phyloP scores from a whole-genome alignment of 306 rosid genomes.

The Pterocarpus santalinus region DNA sequence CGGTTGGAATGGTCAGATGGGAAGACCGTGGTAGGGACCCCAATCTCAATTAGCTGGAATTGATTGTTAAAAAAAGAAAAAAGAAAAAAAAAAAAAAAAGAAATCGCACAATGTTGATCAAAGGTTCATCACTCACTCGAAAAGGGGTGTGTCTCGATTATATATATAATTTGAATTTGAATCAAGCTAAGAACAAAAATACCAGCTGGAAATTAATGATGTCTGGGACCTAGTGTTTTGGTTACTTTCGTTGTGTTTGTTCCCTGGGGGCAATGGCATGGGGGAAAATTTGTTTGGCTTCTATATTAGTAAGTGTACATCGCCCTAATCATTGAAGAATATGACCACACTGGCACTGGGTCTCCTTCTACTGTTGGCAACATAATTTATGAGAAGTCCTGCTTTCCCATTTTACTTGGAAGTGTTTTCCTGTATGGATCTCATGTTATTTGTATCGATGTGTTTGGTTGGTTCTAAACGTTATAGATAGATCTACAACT shows the following conservation, averaged over 20 bases:
- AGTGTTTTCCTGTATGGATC: not conserved
- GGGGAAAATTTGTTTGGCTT: not conserved
- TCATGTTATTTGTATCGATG: not conserved
- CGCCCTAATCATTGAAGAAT: constrained; percentile 28
- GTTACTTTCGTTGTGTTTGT: constrained; percentile 34
- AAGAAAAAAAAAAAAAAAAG: no score
- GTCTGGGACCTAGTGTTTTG: constrained; percentile 38
- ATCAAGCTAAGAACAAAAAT: constrained; percentile 4
- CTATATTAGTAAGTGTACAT: constrained; percentile 30
- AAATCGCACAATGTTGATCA: not conserved
- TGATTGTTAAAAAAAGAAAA: not conserved
- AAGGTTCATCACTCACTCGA: constrained; percentile 56
- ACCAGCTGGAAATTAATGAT: constrained; percentile 29
- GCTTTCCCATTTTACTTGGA: not conserved
- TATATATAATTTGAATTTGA: constrained; percentile 3
- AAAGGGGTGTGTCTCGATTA: constrained; percentile 56
- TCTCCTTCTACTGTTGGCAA: not conserved
- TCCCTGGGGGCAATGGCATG: constrained; percentile 24
- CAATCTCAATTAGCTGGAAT: constrained; percentile 62
- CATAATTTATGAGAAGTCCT: not conserved
- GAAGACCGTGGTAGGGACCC: constrained; percentile 77
- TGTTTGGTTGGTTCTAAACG: not conserved
- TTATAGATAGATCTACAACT: not conserved
- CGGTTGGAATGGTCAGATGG: constrained; percentile 86
- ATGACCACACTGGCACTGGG: constrained; percentile 14